Base-by-base conservation (phyloP, 176 grass and related monocot genomes). In the maize (Zea mays) region DNA sequence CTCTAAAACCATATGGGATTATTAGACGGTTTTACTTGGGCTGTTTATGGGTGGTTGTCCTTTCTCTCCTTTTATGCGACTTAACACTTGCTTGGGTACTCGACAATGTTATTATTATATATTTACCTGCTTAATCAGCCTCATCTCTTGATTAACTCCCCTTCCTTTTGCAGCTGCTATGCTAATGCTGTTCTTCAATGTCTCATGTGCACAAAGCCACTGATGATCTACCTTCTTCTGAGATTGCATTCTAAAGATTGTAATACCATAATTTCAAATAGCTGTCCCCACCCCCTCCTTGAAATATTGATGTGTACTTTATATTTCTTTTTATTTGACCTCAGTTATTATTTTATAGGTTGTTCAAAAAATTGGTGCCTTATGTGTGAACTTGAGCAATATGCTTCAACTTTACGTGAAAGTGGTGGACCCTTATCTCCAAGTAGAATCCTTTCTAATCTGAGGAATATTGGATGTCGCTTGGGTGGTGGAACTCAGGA, bases 161-260 rank as follows among this genome's bases (percentile, higher is more conserved):
- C 51, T 37, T 60, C 69, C 57, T 82, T 78, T 65, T 87, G 83
- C 81, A 99, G 96, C 69, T 99, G 96, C 83, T 95, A 99, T 85
- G 96, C 96, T 67, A 99, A 99, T 95, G 96, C 96, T 83, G 96
- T 99, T 87, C 85, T 99, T 70, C 96, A 99, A 82, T 99, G 96
- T 78, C 92, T 99, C 39, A 95, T 90, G 83, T 84, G 81, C 78
- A 99, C 96, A 79, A 99, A 89, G 77, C 96, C 96, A 77, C 86
- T 99, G 85, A 93, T 99, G 96, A 87, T 99, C 78, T 94, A 99
- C 83, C 86, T 99, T 67, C 92, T 95, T 79, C 86, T 83, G 84
- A 88, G 92, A 90, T 82, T 86, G 84, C 96, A 99, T 82, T 99
- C 96, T 70, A 90, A 88, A 93, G 89, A 90, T 36, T 99, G 96